phyloP scores from a whole-genome alignment of 2,329 filamentous ascomycete genomes.

The Aspergillus arachidicola region DNA sequence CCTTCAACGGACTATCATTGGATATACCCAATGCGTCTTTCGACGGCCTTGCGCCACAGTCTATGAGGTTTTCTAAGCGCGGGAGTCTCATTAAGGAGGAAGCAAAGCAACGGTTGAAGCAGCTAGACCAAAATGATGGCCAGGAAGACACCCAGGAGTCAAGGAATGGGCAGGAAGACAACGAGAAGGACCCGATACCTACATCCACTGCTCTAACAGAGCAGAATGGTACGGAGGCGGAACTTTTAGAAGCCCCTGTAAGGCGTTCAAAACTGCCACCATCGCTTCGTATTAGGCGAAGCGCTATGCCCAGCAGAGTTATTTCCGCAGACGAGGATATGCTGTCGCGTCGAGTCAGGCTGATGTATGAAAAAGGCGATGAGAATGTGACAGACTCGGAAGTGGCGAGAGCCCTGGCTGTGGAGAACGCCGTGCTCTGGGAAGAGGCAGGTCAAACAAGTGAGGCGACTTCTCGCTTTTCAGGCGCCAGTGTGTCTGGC shows the following conservation, averaged over 20 bases:
- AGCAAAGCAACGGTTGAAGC: constrained; percentile 37
- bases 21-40: constrained; percentile 58
- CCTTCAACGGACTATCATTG: constrained; percentile 55
- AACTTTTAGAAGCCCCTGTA: constrained; percentile 26
- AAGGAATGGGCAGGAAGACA: not conserved
- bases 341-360: constrained; percentile 62
- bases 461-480: constrained; percentile 31
- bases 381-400: constrained; percentile 53
- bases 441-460: constrained; percentile 38
- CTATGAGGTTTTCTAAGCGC: constrained; percentile 61
- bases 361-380: constrained; percentile 66
- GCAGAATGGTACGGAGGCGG: constrained; percentile 20
- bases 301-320: constrained; percentile 48
- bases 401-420: constrained; percentile 38
- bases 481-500: constrained; percentile 29
- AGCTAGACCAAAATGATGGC: constrained; percentile 23
- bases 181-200: constrained; percentile 3
- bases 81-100: constrained; percentile 62
- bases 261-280: constrained; percentile 36
- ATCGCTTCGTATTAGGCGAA: constrained; percentile 40
- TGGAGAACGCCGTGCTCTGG: constrained; percentile 44
- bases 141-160: constrained; percentile 5
- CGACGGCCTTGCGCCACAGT: constrained; percentile 54
- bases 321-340: constrained; percentile 67
- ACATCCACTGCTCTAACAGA: constrained; percentile 15